phyloP scores from a whole-genome alignment of 768 basidiomycete genomes.

The Chiua virens region DNA sequence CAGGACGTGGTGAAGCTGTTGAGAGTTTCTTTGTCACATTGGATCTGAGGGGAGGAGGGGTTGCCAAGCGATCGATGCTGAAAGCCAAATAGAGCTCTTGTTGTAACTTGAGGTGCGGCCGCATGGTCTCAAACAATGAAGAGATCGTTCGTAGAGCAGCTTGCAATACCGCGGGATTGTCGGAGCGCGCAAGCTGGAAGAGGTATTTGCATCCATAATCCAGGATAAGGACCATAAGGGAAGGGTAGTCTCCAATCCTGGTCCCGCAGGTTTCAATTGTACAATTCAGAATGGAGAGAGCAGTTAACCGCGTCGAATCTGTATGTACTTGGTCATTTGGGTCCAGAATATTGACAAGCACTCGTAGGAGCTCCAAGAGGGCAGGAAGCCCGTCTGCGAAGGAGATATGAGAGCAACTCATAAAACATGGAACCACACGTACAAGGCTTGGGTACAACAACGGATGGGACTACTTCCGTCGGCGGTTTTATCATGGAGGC shows the following conservation, averaged over 20 bases:
- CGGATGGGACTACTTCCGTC: conserved; percentile 36
- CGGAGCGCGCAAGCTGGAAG: conserved; percentile 94
- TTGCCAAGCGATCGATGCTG: conserved; percentile 85
- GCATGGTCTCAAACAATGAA: conserved; percentile 86
- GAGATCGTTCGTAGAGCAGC: conserved; percentile 81
- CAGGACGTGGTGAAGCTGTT: conserved; percentile 50
- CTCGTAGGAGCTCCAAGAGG: conserved; percentile 87
- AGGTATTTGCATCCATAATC: conserved; percentile 95
- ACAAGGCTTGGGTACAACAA: conserved; percentile 23
- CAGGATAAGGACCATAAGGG: conserved; percentile 70
- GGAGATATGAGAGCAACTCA: neutral
- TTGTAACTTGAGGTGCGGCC: conserved; percentile 84
- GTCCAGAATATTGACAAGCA: conserved; percentile 92
- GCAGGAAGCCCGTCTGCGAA: conserved; percentile 83
- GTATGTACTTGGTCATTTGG: conserved; percentile 95
- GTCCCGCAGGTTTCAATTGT: conserved; percentile 85
- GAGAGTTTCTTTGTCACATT: conserved; percentile 33
- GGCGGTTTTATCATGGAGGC: neutral
- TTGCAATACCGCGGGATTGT: conserved; percentile 77
- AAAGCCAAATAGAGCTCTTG: conserved; percentile 95
- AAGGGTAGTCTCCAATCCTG: conserved; percentile 74
- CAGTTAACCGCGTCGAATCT: conserved; percentile 89
- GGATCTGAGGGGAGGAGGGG: conserved; percentile 40
- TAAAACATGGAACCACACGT: conserved; percentile 1
- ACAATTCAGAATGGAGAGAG: conserved; percentile 82